Evolutionary conservation across 1,139 yeast species (phyloP).

Genomic region (Hanseniaspora sp.): DNA sequence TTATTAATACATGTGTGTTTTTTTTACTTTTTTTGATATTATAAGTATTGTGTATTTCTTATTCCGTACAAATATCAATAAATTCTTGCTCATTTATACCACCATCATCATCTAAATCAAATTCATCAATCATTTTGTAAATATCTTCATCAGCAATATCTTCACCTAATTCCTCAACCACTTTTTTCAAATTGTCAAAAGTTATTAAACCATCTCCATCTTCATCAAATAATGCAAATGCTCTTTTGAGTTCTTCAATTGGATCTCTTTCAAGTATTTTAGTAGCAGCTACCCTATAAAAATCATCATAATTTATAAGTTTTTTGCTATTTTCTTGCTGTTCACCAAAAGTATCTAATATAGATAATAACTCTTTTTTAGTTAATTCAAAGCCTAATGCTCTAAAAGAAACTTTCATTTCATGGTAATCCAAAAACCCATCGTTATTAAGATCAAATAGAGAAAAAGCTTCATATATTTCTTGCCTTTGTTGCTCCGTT

Average conservation of each 20-base stretch:
- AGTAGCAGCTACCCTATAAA: constrained; percentile 54
- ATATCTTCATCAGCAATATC: constrained; percentile 84
- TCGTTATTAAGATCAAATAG: constrained; percentile 89
- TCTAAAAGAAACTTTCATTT: constrained; percentile 77
- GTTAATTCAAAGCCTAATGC: constrained; percentile 86
- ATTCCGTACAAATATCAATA: constrained; percentile 73
- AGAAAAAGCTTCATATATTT: constrained; percentile 85
- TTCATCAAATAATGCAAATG: constrained; percentile 81
- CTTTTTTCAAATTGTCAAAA: constrained; percentile 70
- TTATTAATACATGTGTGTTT: too few relatives aligned
- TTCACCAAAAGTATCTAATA: constrained; percentile 71
- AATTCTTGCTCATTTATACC: constrained; percentile 90
- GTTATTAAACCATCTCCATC: constrained; percentile 80
- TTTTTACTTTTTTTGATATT: too few relatives aligned
- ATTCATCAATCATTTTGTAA: constrained; percentile 94
- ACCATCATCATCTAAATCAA: constrained; percentile 93
- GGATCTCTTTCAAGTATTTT: constrained; percentile 81
- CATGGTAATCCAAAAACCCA: constrained; percentile 84
- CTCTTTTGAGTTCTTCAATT: constrained; percentile 78
- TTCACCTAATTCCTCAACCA: constrained; percentile 89
- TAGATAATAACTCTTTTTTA: constrained; percentile 68
- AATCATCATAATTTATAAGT: constrained; percentile 69
- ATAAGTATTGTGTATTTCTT: background rate
- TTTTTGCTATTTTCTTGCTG: constrained; percentile 38
- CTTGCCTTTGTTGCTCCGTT: constrained; percentile 75